Base-by-base conservation (phyloP, 768 basidiomycete species). In the Boletus huronensis region DNA sequence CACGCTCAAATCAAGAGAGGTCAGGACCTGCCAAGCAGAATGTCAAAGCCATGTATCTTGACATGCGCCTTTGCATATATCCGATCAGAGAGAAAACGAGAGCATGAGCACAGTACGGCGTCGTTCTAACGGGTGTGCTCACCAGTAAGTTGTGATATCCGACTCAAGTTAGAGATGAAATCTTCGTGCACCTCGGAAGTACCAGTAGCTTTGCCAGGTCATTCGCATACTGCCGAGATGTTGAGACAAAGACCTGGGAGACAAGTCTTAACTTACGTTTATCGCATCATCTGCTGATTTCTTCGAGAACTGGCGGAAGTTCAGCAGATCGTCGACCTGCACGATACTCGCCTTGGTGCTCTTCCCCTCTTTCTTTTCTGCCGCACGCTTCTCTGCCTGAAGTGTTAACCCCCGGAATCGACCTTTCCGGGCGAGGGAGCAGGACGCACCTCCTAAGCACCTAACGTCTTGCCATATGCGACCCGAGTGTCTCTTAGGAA, bases 61-160 rank as follows among this genome's bases (percentile, higher is more conserved):
- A 98, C 95, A 65, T 91, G 93, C 3, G 96, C 95, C 69, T 98
- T 96, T 8, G 95, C 94, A 63, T 98, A 98, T 58, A 98, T 93
- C 11, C 95, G 93, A 68, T 98, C 97, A 26, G 95, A 97, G 81
- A 98, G 42, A 32, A 23, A 50, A 45, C 38, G 7, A 21, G 44
- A 48, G 31, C 42, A 46, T 47, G 34, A 53, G 26, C 21, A 31
- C 26, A 2, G 13, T 17, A 8, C 34, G 13, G 38, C 26, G 23
- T 5, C 35, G 42, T 13, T 21, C 23, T 10, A 35, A 40, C 25
- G n/a, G 19, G 42, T 19, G 23, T 40, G 54, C 77, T 53, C 58
- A 87, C 92, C 92, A 41, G 95, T 97, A 38, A 98, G 82, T 68
- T 97, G 95, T 16, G 92, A 87, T 58, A 98, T 95, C 21, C 90